Evolutionary conservation across 1,139 yeast genomes (phyloP), one percentile per base, ranked within the genome.

Genomic region (Cylindricascospora bacillispora): DNA sequence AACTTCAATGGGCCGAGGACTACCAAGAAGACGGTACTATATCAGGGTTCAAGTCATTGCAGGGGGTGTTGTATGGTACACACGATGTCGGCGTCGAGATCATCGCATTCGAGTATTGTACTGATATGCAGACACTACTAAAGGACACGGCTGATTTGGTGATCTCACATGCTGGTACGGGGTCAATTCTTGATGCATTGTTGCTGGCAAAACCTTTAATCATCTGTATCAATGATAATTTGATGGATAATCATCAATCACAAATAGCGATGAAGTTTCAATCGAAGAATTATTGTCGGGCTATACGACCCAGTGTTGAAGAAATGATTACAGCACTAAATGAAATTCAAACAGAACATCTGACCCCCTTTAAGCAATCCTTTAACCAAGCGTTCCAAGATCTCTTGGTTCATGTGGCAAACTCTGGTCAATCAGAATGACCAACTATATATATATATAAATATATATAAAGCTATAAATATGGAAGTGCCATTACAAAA

Each of bases 81-180:
- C 24, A 10, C 6, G 6, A 7, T n/a, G 24, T 11, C 6, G 23
- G 23, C 25, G 26, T 63, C 1, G 39, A 42, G 3, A 43, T 70
- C 6, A 49, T 52, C 15, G 73, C 72, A 3, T 57, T 75, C 19
- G 64, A 70, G 1, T 73, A 72, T 47, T 59, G 70, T 4, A 40
- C 54, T 2, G 49, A 59, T 40, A 49, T 77, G 44, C 46, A 52
- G 27, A 29, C 40, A 6, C 36, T 68, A 16, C 65, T 76, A n/a
- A 24, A 27, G 1, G 22, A 42, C 0, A 26, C 47, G 3, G 57
- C 68, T 1, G 73, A 73, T 32, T 44, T 81, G 26, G 79, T 86
- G 5, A 65, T 89, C 9, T 75, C 94, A 1, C 97, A 89, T 52
- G 95, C 94, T 0, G 97, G 92, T 2, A 82, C 97, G 0, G 98